Evolutionary conservation across 1,284 basidiomycete species (phyloP).

Genomic region (Malassezia caprae): DNA sequence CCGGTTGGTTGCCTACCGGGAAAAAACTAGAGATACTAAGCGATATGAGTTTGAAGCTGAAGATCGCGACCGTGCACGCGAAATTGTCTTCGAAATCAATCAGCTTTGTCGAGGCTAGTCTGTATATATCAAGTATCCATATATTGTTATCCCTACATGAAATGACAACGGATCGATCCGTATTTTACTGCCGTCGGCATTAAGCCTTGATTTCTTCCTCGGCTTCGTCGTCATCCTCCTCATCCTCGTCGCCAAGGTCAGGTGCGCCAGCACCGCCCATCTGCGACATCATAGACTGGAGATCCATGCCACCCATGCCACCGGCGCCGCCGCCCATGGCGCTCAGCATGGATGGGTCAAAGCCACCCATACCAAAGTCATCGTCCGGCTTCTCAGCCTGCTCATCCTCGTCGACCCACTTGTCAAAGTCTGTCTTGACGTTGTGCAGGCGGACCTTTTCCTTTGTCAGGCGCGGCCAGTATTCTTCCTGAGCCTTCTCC

Average conservation of each 20-base stretch:
- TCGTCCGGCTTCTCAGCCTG: constrained; percentile 37
- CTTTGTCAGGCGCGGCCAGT: constrained; percentile 48
- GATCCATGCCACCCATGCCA: constrained; percentile 50
- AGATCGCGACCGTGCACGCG: constrained; percentile 52
- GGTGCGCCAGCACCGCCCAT: constrained; percentile 28
- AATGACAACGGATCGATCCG: background rate
- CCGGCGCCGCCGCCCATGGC: constrained; percentile 23
- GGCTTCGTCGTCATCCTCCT: constrained; percentile 50
- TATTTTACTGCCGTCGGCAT: background rate
- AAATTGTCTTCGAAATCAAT: constrained; percentile 47
- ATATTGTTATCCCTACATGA: background rate
- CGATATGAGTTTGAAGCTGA: constrained; percentile 97
- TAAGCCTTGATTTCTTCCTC: constrained; percentile 6
- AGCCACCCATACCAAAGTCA: constrained; percentile 22
- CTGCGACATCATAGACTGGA: constrained; percentile 25
- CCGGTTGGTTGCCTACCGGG: constrained; percentile 67
- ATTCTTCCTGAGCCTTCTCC: constrained; percentile 39
- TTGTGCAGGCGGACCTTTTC: constrained; percentile 48
- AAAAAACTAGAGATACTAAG: constrained; percentile 60
- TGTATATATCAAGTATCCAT: background rate
- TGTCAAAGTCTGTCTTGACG: constrained; percentile 49
- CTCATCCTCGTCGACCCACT: constrained; percentile 50
- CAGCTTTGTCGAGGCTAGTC: background rate
- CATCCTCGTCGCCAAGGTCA: constrained; percentile 33
- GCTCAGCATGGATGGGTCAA: constrained; percentile 20